phyloP scores from a whole-genome alignment of 2,329 filamentous ascomycete genomes.

The Parafenestella ontariensis region DNA sequence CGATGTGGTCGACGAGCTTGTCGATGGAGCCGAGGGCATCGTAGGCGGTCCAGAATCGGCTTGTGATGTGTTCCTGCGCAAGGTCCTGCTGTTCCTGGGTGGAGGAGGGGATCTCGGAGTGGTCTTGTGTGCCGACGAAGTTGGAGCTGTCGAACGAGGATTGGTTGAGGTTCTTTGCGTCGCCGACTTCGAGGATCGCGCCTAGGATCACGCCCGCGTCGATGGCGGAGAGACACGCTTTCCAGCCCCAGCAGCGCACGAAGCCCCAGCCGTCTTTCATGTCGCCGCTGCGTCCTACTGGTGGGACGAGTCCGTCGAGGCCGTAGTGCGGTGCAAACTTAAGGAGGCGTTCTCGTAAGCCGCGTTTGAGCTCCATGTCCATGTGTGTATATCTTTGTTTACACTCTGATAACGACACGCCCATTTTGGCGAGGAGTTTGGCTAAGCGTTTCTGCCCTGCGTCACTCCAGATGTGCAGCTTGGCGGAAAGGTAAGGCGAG shows the following conservation, averaged over 20 bases:
- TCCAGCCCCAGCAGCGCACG: slow-evolving; percentile 96
- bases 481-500: slow-evolving; percentile 90
- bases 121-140: slow-evolving; percentile 35
- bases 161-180: slow-evolving; percentile 55
- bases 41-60: slow-evolving; percentile 66
- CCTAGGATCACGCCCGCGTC: slow-evolving; percentile 94
- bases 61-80: slow-evolving; percentile 55
- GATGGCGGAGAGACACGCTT: slow-evolving; percentile 88
- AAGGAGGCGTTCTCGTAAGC: slow-evolving; percentile 81
- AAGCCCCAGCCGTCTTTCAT: slow-evolving; percentile 96
- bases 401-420: slow-evolving; percentile 90
- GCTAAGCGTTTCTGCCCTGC: slow-evolving; percentile 85
- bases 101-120: slow-evolving; percentile 28
- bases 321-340: slow-evolving; percentile 95
- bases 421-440: slow-evolving; percentile 97
- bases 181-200: slow-evolving; percentile 88
- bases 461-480: slow-evolving; percentile 94
- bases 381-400: slow-evolving; percentile 97
- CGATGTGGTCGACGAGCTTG: slow-evolving; percentile 75
- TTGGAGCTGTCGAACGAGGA: slow-evolving; percentile 43
- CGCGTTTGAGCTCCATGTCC: slow-evolving; percentile 95
- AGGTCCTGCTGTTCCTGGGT: slow-evolving; percentile 35
- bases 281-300: slow-evolving; percentile 66
- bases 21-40: slow-evolving; percentile 66
- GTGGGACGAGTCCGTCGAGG: slow-evolving; percentile 89